Evolutionary conservation across 176 grass and related monocot genomes (phyloP), one percentile per base, ranked within the genome.

Genomic region (Otatea glauca): DNA sequence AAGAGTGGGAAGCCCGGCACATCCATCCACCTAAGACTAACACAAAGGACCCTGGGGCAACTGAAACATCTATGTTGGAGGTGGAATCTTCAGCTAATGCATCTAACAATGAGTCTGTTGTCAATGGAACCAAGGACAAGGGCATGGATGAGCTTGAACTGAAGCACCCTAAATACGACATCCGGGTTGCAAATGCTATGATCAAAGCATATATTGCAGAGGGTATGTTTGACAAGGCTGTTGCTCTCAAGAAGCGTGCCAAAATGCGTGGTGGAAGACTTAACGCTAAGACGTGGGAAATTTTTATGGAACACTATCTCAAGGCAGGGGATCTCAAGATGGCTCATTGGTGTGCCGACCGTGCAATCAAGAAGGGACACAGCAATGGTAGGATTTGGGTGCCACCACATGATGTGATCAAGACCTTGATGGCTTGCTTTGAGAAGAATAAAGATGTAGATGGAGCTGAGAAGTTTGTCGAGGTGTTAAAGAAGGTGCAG

Each of bases 271-370:
- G 96, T 21, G 93, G 93, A 76, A 93, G 93, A 73, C 89, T 86
- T 21, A 98, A 98, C 21, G 80, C 93, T 14, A 95, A 98, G 92
- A 90, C 93, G 21, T 98, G 96, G 96, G 89, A 94, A 65, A 90
- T 98, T 39, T 95, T 95, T 78, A 92, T 98, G 96, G 83, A 95
- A 20, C 84, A 95, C 83, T 86, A 94, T 87, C 82, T 98, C 49
- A 84, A 92, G 69, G 81, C 73, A 39, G 85, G 85, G 48, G 89
- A 98, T 88, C 72, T 98, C 38, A 94, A 94, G 83, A 98, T 91
- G 90, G 91, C 70, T 32, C 50, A 91, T 8, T 95, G 93, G 93
- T 98, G 96, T 8, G 79, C 83, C 0, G 89, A 98, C 35, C 91
- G 89, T 27, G 96, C 93, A 17, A 98, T 98, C 54, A 95, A 98